phyloP scores from a whole-genome alignment of 2,329 filamentous ascomycete species.

The Nemania serpens region DNA sequence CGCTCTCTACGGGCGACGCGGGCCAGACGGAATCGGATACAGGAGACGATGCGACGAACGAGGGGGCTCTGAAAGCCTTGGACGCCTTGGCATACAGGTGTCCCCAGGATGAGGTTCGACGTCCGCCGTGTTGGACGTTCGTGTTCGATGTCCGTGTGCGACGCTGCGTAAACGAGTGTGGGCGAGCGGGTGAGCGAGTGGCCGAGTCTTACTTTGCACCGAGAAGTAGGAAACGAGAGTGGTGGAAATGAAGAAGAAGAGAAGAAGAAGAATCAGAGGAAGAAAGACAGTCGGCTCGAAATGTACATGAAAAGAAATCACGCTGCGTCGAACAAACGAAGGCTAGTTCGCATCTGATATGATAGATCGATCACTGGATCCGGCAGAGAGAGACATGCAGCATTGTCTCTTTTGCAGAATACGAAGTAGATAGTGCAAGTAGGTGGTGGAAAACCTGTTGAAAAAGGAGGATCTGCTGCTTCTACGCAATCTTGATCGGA shows the following conservation, averaged over 20 bases:
- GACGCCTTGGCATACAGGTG: not conserved
- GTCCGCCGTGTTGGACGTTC: too few relatives aligned
- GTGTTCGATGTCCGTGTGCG: not conserved
- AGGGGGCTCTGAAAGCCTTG: not conserved
- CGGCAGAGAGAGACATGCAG: constrained; percentile 9
- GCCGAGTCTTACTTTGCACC: not conserved
- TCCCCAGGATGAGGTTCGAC: not conserved
- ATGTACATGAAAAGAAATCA: not conserved
- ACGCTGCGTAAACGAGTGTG: constrained; percentile 18
- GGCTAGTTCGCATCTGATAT: constrained; percentile 13
- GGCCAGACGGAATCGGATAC: not conserved
- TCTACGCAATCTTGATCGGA: constrained; percentile 20
- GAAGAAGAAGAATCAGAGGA: not conserved
- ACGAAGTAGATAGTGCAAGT: too few relatives aligned
- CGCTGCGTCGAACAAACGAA: constrained; percentile 16
- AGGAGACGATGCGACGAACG: too few relatives aligned
- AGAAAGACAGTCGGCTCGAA: constrained; percentile 9
- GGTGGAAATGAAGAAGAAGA: not conserved
- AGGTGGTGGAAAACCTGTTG: not conserved
- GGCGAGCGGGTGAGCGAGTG: not conserved
- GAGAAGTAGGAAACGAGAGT: not conserved
- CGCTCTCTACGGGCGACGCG: not conserved
- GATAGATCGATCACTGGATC: constrained; percentile 10
- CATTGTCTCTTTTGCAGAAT: constrained; percentile 18
- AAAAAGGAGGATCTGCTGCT: constrained; percentile 16